Evolutionary conservation across 139 green algal species (phyloP), one percentile per base, ranked within the genome.

Genomic region (Parachlorella kessleri): DNA sequence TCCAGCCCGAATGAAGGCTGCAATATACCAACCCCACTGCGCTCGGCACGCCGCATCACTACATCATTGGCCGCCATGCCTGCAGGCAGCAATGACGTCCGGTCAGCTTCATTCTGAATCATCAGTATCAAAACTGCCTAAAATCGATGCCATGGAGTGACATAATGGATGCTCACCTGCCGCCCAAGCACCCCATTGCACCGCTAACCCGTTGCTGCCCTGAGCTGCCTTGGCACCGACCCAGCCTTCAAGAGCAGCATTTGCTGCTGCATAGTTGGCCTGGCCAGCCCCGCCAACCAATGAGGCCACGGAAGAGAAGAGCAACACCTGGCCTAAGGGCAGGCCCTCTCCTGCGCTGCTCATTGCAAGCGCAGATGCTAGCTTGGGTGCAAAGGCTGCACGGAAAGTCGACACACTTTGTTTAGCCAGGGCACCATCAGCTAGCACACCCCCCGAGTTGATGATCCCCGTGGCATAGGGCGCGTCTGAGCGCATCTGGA

Each of bases 1-100:
- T 55, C 40, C 39, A 95, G 38, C 1, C 90, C 91, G 4, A 81
- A 65, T 4, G 66, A 35, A 0, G 94, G 86, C 37, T 82, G 68
- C 55, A 97, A 68, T 30, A 89, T 83, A 5, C 85, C 86, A 68
- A 96, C 83, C 10, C 94, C 94, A 2, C 91, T 87, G 1, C 90
- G 84, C 67, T 89, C 41, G 55, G 84, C 87, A 0, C 40, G n/a
- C 24, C 77, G 65, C 38, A 89, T 87, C 1, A 73, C 77, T 0
- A 40, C 24, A 14, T 72, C 80, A 35, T 5, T 39, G 1, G 81
- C 81, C 10, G 90, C 91, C 87, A 91, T 91, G 74, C 87, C 87
- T 36, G 79, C 64, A 35, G 48, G 14, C 39, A 9, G 28, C 4
- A 37, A 69, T 14, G 78, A 63, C 36, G 68, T 7, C 10, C 89